These are phyloP conservation scores for Aspergillus tamarii DNA, from an alignment of 2,329 filamentous ascomycete genomes.

Conservation along the genomic window DNA sequence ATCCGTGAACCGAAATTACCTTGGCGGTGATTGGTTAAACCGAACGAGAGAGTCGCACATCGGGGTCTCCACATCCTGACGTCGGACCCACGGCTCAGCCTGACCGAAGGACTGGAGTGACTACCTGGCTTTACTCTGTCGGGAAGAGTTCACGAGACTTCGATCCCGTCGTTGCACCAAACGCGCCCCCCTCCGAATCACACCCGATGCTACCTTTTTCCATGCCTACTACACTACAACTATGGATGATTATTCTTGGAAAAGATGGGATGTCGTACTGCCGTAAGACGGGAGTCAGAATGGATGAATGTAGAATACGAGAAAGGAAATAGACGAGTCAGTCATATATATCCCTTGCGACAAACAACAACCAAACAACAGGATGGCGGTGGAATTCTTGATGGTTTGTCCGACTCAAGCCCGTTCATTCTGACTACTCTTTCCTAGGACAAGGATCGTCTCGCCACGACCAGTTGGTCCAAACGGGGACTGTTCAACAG, in stretches of 20 bases:
- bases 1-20: not conserved
- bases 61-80: not conserved
- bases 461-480: not conserved
- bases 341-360: conserved; percentile 4
- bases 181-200: not conserved
- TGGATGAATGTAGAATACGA: too few relatives aligned
- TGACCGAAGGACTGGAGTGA: not conserved
- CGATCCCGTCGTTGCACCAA: not conserved
- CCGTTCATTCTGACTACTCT: not conserved
- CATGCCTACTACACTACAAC: too few relatives aligned
- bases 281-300: too few relatives aligned
- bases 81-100: conserved; percentile 6
- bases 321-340: too few relatives aligned
- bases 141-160: conserved; percentile 25
- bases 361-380: not conserved
- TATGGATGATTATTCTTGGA: not conserved
- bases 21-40: not conserved
- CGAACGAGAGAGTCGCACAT: not conserved
- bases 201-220: not conserved
- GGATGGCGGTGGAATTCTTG: not conserved
- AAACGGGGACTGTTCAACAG: not conserved
- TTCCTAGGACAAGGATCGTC: too few relatives aligned
- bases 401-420: not conserved
- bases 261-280: not conserved
- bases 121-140: conserved; percentile 12